Percentiles rank a stretch among this genome's conserved stretches.
phyloP scores from a whole-genome alignment of 306 rosid species.

The Mimosa pudica region DNA sequence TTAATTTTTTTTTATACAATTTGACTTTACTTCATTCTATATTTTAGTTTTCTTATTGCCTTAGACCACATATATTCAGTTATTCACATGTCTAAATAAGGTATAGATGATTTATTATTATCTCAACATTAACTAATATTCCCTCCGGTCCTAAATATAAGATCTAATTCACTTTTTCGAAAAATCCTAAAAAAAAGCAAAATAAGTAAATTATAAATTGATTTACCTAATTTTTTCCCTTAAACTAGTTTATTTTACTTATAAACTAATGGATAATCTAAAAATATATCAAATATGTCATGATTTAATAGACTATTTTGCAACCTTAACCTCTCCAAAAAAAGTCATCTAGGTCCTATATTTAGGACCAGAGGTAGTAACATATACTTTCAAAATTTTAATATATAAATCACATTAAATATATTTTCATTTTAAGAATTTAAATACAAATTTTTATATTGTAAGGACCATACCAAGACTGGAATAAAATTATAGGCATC shows the following conservation, averaged over 20 bases:
- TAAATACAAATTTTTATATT: not conserved
- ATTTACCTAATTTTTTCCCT: no score
- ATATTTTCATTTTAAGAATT: not conserved
- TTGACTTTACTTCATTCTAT: not conserved
- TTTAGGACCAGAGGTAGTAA: no score
- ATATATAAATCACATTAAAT: not conserved
- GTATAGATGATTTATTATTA: not conserved
- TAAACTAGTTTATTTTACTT: no score
- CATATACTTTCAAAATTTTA: not conserved
- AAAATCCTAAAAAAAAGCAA: no score
- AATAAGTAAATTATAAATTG: no score
- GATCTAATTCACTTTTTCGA: no score
- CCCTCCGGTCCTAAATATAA: no score
- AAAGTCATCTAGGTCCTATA: no score
- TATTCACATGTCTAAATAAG: not conserved
- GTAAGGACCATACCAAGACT: not conserved
- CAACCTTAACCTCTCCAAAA: no score
- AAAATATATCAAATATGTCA: no score
- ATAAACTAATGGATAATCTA: no score
- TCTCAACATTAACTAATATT: not conserved
- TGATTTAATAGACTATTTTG: no score
- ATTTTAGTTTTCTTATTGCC: not conserved
- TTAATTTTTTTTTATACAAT: not conserved
- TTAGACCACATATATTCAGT: not conserved
- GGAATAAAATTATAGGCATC: not conserved